These are phyloP conservation scores for Gossypioides kirkii DNA, from an alignment of 345 rosid genomes.

Conservation along the genomic window DNA sequence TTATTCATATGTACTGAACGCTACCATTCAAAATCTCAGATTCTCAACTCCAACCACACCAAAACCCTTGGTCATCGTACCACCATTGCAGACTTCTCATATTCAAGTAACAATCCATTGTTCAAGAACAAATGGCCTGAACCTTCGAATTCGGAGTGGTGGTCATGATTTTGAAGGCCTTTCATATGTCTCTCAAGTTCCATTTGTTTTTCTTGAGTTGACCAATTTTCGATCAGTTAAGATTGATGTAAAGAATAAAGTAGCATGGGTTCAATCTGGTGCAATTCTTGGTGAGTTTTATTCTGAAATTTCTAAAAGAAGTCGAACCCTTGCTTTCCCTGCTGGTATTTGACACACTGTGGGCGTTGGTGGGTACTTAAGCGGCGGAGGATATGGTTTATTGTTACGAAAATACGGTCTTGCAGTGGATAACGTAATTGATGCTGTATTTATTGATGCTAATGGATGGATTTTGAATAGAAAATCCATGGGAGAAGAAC, in stretches of 20 bases:
- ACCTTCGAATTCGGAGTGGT: neutral
- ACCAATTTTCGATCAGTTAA: neutral
- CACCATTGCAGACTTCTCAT: neutral
- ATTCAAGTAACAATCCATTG: neutral
- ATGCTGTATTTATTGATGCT: neutral
- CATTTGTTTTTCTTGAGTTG: neutral
- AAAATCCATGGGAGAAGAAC: neutral
- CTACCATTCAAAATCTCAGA: neutral
- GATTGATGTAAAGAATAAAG: neutral
- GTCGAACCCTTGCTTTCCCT: neutral
- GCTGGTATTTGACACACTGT: neutral
- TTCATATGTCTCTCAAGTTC: neutral
- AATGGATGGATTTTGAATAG: neutral
- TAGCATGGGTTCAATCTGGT: constrained; percentile 1
- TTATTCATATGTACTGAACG: neutral
- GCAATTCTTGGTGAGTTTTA: neutral
- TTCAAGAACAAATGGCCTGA: neutral
- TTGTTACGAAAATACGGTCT: neutral
- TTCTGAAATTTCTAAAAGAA: neutral
- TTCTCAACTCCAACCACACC: neutral
- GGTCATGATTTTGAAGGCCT: neutral
- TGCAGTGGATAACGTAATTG: neutral
- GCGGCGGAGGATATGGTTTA: neutral
- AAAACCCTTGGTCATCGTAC: neutral
- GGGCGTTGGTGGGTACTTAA: neutral